phyloP scores from a whole-genome alignment of 192 early-diverging fungal genomes.

The Dispira simplex region DNA sequence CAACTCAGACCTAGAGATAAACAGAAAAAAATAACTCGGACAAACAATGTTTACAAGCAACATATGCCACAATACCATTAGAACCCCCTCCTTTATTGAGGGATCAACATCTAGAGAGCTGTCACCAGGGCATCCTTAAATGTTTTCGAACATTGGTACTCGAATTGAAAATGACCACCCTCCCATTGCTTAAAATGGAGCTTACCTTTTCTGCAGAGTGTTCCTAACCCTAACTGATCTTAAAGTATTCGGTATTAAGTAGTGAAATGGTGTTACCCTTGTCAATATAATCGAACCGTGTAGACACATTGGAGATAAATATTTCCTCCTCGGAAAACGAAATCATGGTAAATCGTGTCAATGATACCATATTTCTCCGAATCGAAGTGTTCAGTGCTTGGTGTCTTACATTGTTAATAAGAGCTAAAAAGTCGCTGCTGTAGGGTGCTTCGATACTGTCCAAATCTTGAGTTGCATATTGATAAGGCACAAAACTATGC shows the following conservation, averaged over 20 bases:
- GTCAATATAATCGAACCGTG: background rate
- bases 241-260: background rate
- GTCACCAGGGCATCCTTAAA: too few species aligned
- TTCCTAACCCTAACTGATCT: background rate
- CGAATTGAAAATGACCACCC: background rate
- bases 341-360: background rate
- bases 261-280: background rate
- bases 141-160: too few species aligned
- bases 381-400: background rate
- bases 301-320: background rate
- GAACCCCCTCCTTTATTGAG: too few species aligned
- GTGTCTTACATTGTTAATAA: conserved; percentile 66
- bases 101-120: too few species aligned
- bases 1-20: too few species aligned
- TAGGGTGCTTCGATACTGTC: too few species aligned
- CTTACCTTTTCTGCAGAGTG: background rate
- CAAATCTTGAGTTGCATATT: too few species aligned
- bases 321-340: background rate
- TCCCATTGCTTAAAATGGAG: background rate
- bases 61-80: too few species aligned
- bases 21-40: too few species aligned
- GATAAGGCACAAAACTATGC: too few species aligned
- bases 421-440: conserved; percentile 56
- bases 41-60: too few species aligned
- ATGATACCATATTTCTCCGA: background rate